Percentiles rank a stretch among this genome's conserved stretches.
These are phyloP conservation scores for Tolypocladium capitatum DNA, from an alignment of 2,329 filamentous ascomycete genomes.

Conservation along the genomic window DNA sequence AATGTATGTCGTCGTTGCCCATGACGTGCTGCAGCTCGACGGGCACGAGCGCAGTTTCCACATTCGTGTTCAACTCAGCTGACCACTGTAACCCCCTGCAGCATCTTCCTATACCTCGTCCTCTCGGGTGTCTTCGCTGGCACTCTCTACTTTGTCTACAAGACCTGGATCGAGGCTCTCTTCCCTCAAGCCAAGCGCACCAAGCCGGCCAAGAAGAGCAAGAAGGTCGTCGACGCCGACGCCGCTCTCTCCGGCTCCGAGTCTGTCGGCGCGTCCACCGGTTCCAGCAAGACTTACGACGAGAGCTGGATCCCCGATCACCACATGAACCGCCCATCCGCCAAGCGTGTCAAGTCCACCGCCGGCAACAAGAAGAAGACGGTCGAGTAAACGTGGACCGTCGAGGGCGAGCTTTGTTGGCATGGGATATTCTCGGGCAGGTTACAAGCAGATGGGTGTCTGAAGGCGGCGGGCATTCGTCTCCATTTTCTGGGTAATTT, in stretches of 20 bases:
- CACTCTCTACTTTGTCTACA: conserved; percentile 92
- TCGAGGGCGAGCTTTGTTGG: neutral
- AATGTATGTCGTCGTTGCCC: conserved; percentile 46
- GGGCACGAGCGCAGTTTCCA: neutral
- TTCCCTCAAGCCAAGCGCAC: conserved; percentile 80
- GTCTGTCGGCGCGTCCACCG: conserved; percentile 53
- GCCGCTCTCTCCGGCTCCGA: conserved; percentile 56
- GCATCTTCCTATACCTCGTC: conserved; percentile 95
- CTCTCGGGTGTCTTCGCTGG: conserved; percentile 66
- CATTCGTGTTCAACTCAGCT: conserved; percentile 24
- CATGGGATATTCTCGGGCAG: neutral
- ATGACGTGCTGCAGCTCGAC: neutral
- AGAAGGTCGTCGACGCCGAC: conserved; percentile 52
- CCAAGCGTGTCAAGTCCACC: conserved; percentile 50
- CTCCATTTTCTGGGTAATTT: neutral
- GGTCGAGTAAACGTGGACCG: conserved; percentile 12
- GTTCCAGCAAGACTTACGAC: conserved; percentile 64
- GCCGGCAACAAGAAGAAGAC: conserved; percentile 30
- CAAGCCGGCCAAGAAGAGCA: conserved; percentile 45
- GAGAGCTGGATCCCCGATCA: conserved; percentile 87
- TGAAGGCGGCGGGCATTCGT: neutral
- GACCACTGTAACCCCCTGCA: conserved; percentile 21
- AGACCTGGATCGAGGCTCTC: conserved; percentile 90
- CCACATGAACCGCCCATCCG: conserved; percentile 77
- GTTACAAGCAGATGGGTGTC: neutral